phyloP scores from a whole-genome alignment of 805 yeast genomes.

The Sungouiella thailandica region DNA sequence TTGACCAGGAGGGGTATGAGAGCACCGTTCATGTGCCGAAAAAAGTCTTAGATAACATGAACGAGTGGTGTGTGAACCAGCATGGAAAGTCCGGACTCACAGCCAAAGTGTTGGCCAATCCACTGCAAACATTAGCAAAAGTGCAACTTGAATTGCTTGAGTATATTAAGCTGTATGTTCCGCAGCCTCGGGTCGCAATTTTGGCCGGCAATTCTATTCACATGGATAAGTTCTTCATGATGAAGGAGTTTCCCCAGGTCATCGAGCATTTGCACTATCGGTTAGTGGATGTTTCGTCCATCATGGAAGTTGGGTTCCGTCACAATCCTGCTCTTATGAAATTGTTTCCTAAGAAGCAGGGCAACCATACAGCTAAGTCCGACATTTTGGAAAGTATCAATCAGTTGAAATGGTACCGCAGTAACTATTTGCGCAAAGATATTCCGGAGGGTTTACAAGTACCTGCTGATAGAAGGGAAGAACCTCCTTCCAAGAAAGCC shows the following conservation, averaged over 20 bases:
- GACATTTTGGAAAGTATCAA: conserved; percentile 88
- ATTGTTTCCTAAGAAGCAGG: conserved; percentile 56
- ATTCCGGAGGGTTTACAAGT: background rate
- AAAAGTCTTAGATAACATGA: conserved; percentile 63
- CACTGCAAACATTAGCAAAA: conserved; percentile 44
- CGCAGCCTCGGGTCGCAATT: conserved; percentile 53
- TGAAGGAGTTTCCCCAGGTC: conserved; percentile 75
- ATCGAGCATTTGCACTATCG: conserved; percentile 64
- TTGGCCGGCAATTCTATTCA: conserved; percentile 92
- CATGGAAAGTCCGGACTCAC: conserved; percentile 79
- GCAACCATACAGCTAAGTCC: conserved; percentile 78
- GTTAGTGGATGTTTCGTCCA: conserved; percentile 82
- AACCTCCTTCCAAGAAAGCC: background rate
- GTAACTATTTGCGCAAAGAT: conserved; percentile 48
- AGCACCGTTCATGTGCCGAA: conserved; percentile 70
- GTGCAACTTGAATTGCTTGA: conserved; percentile 64
- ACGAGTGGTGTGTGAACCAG: conserved; percentile 81
- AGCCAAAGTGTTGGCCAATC: conserved; percentile 55
- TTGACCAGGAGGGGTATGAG: conserved; percentile 73
- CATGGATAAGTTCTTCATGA: conserved; percentile 83
- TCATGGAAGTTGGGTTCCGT: conserved; percentile 75
- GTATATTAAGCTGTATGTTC: conserved; percentile 55
- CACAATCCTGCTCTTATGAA: conserved; percentile 63
- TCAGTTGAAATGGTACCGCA: conserved; percentile 73
- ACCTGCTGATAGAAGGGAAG: background rate